Evolutionary conservation across 2,329 filamentous ascomycete genomes (phyloP), one percentile per base, ranked within the genome.

Genomic region (Curvularia hawaiiensis): DNA sequence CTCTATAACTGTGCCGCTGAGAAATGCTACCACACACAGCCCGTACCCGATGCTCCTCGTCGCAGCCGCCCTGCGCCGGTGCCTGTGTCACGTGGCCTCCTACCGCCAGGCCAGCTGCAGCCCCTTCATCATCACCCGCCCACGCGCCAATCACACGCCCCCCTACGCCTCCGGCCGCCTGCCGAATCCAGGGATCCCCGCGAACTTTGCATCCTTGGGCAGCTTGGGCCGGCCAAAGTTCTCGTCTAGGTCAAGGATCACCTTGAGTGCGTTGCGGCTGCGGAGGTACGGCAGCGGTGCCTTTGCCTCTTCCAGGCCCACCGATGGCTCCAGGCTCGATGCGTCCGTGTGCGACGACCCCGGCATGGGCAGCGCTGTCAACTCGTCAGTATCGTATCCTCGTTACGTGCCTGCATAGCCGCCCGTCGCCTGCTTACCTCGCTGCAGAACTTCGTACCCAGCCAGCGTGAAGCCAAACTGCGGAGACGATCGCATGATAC

Each of bases 381-480:
- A n/a, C 20, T 30, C 24, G 45, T 55, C n/a, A 50, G 38, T 52
- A 16, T 41, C 30, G 38, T 52, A 16, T 41, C 30, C 40, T 24
- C 30, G 2, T 31, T n/a, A n/a, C 12, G 6, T 8, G 10, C 44
- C 16, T 39, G 51, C 41, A 10, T 18, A 40, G 51, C 43, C 56
- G 33, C 31, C 16, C 24, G 11, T 28, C n/a, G 14, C 39, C 26
- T 28, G 59, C 62, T 41, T 56, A 64, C 63, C 62, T 60, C 83
- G 90, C 79, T 97, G 92, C 50, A 99, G 82, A 38, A 99, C 84
- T 78, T 99, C 95, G 78, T 98, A 99, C 43, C 91, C 90, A 3
- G 95, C 95, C 24, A 99, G 87, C 0, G 95, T 99, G 82, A 98
- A 98, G 64, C 95, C 95, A 76, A 99, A 99, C 75, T 99, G 95